Percentiles rank a stretch among this genome's conserved stretches.
phyloP scores from a whole-genome alignment of 2,329 filamentous ascomycete species.

The Ustilaginoidea virens region DNA sequence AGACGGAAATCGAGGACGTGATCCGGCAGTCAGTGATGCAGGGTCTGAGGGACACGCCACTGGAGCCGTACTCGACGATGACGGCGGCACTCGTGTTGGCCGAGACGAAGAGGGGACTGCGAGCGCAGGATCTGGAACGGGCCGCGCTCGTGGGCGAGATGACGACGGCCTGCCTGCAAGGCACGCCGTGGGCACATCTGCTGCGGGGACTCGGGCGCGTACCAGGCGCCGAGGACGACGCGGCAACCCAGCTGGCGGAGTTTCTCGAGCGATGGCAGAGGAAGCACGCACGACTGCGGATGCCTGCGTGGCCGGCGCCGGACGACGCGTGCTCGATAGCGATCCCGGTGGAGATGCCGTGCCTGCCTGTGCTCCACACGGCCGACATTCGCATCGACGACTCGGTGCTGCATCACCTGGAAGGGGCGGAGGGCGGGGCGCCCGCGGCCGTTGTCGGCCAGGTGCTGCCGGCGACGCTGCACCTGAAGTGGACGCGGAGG shows the following conservation, averaged over 20 bases:
- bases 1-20: conserved; percentile 51
- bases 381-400: conserved; percentile 45
- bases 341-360: conserved; percentile 82
- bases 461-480: conserved; percentile 46
- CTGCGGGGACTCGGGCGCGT: conserved; percentile 34
- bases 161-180: conserved; percentile 29
- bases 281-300: conserved; percentile 12
- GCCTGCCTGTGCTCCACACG: conserved; percentile 69
- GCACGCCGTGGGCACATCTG: conserved; percentile 30
- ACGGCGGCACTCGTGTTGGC: conserved; percentile 27
- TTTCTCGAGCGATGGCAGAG: conserved; percentile 19
- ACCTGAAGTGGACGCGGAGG: conserved; percentile 44
- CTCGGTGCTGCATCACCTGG: conserved; percentile 16
- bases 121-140: conserved; percentile 37
- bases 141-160: conserved; percentile 37
- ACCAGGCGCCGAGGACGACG: conserved; percentile 18
- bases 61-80: conserved; percentile 31
- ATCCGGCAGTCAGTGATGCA: conserved; percentile 27
- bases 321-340: conserved; percentile 47
- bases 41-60: conserved; percentile 21
- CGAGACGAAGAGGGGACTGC: conserved; percentile 27
- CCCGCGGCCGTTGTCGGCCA: conserved; percentile 45
- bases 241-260: conserved; percentile 10
- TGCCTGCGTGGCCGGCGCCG: conserved; percentile 9
- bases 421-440: conserved; percentile 16